These are phyloP conservation scores for Psilocybe cyanescens DNA, from an alignment of 768 basidiomycete species.

Conservation along the genomic window DNA sequence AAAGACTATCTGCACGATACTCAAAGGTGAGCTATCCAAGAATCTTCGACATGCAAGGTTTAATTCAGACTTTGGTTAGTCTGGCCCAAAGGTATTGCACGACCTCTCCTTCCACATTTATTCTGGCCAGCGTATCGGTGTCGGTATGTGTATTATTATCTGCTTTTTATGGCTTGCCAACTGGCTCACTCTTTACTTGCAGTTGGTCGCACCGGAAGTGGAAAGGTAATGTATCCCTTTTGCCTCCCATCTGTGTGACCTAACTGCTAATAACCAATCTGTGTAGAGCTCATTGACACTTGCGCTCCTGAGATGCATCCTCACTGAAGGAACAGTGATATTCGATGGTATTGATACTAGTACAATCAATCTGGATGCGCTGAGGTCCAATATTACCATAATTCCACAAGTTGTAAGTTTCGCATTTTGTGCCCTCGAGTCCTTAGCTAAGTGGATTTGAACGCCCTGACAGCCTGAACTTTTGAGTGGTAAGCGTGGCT, in stretches of 20 bases:
- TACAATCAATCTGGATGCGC: slow-evolving; percentile 52
- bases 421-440: neutral
- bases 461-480: neutral
- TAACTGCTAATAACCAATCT: neutral
- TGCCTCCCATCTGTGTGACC: neutral
- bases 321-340: slow-evolving; percentile 51
- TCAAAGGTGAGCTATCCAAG: slow-evolving; percentile 31
- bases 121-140: slow-evolving; percentile 61
- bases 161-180: neutral
- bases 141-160: slow-evolving; percentile 26
- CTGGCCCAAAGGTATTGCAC: slow-evolving; percentile 57
- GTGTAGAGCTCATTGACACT: slow-evolving; percentile 26
- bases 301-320: slow-evolving; percentile 53
- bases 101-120: slow-evolving; percentile 55
- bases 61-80: neutral
- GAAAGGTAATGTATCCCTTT: slow-evolving; percentile 18
- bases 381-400: slow-evolving; percentile 60
- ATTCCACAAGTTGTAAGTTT: slow-evolving; percentile 48
- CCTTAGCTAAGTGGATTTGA: neutral
- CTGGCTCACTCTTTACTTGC: neutral
- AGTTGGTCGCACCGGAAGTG: slow-evolving; percentile 30
- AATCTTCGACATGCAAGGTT: too few relatives aligned
- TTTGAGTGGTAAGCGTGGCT: neutral
- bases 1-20: slow-evolving; percentile 60
- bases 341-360: slow-evolving; percentile 54